These are phyloP conservation scores for Byssoonygena ceratinophila DNA, from an alignment of 2,329 filamentous ascomycete genomes.

Conservation along the genomic window DNA sequence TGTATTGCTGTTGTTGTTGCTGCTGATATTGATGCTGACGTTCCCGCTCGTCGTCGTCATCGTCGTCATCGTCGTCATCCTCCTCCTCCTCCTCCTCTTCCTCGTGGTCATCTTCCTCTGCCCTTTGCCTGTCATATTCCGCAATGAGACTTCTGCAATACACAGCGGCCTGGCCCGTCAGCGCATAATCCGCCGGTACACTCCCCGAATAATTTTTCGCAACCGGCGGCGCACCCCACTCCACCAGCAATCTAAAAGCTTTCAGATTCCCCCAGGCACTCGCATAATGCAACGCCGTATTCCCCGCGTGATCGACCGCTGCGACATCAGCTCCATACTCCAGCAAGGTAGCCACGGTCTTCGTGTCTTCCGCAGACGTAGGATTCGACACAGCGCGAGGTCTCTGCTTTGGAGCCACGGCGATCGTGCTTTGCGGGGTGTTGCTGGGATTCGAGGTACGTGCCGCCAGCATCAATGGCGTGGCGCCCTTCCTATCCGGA, in stretches of 20 bases:
- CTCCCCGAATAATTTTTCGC: slow-evolving; percentile 66
- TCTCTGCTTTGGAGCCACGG: slow-evolving; percentile 20
- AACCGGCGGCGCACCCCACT: slow-evolving; percentile 65
- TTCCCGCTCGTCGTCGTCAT: neutral
- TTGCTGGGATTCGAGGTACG: slow-evolving; percentile 20
- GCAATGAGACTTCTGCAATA: slow-evolving; percentile 68
- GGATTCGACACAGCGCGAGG: slow-evolving; percentile 17
- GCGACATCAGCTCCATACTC: slow-evolving; percentile 39
- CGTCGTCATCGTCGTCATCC: neutral
- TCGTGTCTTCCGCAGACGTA: slow-evolving; percentile 22
- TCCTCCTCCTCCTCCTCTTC: slow-evolving; percentile 1
- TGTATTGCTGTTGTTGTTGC: slow-evolving; percentile 7
- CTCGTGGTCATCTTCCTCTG: neutral
- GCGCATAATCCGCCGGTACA: slow-evolving; percentile 73
- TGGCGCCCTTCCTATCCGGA: slow-evolving; percentile 55
- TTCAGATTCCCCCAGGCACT: slow-evolving; percentile 70
- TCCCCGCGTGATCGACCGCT: slow-evolving; percentile 59
- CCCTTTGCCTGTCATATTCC: slow-evolving; percentile 36
- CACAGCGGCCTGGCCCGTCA: slow-evolving; percentile 71
- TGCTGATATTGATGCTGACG: neutral
- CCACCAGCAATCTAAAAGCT: slow-evolving; percentile 63
- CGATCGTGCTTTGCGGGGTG: slow-evolving; percentile 16
- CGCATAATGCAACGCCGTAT: slow-evolving; percentile 79
- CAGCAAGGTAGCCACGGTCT: slow-evolving; percentile 23
- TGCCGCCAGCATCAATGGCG: slow-evolving; percentile 37